Percentiles rank a stretch among this genome's conserved stretches.
Evolutionary conservation across 129 eudicot species (phyloP).

Genomic region (Chrysanthemum lavandulifolium): DNA sequence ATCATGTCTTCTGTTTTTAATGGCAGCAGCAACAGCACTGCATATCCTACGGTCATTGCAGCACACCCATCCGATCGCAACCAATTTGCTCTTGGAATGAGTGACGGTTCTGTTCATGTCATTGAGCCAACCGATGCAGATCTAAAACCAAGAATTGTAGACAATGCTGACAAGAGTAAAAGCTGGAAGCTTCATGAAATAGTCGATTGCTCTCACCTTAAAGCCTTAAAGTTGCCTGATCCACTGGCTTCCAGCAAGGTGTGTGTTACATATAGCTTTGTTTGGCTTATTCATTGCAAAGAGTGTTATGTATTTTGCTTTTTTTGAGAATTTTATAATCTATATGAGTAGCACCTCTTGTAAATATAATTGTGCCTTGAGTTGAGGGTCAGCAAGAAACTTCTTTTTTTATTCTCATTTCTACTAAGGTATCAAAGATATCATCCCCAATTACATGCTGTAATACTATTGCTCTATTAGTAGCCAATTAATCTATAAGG

Average conservation of each 20-base stretch:
- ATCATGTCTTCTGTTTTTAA: conserved; percentile 21
- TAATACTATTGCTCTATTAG: not conserved
- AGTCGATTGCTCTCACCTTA: conserved; percentile 62
- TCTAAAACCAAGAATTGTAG: conserved; percentile 64
- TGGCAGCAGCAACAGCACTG: conserved; percentile 51
- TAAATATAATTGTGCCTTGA: too few relatives aligned
- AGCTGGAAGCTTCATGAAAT: conserved; percentile 77
- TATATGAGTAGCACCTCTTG: too few relatives aligned
- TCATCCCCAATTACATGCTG: not conserved
- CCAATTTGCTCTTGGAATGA: conserved; percentile 88
- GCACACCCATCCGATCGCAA: conserved; percentile 71
- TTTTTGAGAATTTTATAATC: too few relatives aligned
- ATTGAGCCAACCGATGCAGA: conserved; percentile 78
- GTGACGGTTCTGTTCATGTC: conserved; percentile 72
- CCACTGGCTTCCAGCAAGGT: conserved; percentile 82
- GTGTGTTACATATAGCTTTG: conserved; percentile 22
- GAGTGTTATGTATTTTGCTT: not conserved
- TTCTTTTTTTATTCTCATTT: not conserved
- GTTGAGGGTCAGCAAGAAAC: too few relatives aligned
- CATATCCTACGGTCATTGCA: conserved; percentile 70
- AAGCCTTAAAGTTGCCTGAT: conserved; percentile 72
- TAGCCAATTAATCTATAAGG: too few relatives aligned
- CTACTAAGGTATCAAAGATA: not conserved
- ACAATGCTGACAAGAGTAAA: conserved; percentile 49
- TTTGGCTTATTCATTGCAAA: conserved; percentile 1